Evolutionary conservation across 352 stramenopile species (phyloP), one percentile per base, ranked within the genome.

Genomic region (Phytophthora crassamura): DNA sequence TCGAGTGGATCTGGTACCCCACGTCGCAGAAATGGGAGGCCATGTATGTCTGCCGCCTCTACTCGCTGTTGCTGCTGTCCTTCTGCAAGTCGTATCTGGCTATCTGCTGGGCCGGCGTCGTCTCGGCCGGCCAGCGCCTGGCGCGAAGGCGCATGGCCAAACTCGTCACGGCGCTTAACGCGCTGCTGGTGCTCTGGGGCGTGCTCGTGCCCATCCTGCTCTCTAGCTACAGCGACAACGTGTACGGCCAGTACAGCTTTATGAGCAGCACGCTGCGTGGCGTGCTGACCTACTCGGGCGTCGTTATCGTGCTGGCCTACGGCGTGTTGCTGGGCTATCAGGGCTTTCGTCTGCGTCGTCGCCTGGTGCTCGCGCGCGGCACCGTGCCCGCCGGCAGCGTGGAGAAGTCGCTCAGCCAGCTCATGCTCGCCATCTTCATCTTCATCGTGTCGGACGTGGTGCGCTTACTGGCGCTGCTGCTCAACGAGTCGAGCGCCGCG

Each of bases 81-180:
- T 78, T 87, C 28, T 91, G 84, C 76, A 93, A 94, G 64, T 91
- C 82, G 20, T 91, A 93, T 59, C 70, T 96, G 52, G 85, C 84
- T 25, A 74, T 96, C 39, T 85, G 73, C 50, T 96, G 88, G 88
- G 83, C 84, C 40, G 82, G 88, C 12, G 88, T 96, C 67, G 88
- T 94, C 12, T 88, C 84, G 5, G 82, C 83, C 7, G 88, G 88
- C 20, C 86, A 90, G 66, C 77, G 69, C 42, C 54, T 72, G n/a
- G 78, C 81, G 52, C 80, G 80, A 14, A 80, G 78, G 11, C 78
- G 79, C 35, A 77, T 89, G 46, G 77, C 70, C 35, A 78, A 76
- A 25, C 16, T 85, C 43, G 84, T 94, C 52, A 67, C 79, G 20
- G 72, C 72, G 16, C 73, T 92, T 61, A 91, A 91, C 53, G 53